Base-by-base conservation (phyloP, 1,139 yeast species). In the Oligophagozyma castellii region DNA sequence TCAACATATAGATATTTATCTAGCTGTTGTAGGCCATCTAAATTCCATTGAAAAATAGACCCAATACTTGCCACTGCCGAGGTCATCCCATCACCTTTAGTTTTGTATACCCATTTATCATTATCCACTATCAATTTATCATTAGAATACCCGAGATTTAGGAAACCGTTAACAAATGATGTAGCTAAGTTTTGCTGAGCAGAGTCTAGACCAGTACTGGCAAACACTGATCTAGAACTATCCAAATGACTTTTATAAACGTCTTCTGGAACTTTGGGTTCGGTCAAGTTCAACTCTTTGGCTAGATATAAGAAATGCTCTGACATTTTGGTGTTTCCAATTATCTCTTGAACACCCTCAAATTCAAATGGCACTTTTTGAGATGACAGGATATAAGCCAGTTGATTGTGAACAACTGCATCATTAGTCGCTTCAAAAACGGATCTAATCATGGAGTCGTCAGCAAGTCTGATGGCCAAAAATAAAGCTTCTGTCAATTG, bases 151-250 rank as follows among this genome's bases (percentile, higher is more conserved):
- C 98, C 98, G 44, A 89, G 70, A 56, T 89, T 92, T 42, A 84
- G 67, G 52, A 86, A 83, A 3, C 89, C 80, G 51, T 84, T 92
- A 30, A 86, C 96, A 57, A 92, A 89, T 12, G 92, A 72, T 4
- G 93, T 75, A n/a, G 96, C 98, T 46, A 89, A 65, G 53, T 86
- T 89, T 56, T 89, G 96, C 52, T 84, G 86, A 12, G 95, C 95
- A 24, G 95, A 80, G 55, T 84, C 95, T 40, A 84, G 63, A n/a
- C 78, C 69, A 3, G 64, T 51, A 2, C 61, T 58, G 4, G 78
- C 67, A 29, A 47, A 48, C 2, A 45, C 48, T 3, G 78, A 68
- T 19, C 72, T 64, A 19, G 77, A 65, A 12, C 79, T 61, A 48
- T 86, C 96, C 44, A 86, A 64, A 52, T 89, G 95, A 19, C 86